Conservation (phyloP, 1,284 basidiomycete genomes). For the Fistulinella cinereoalba region DNA sequence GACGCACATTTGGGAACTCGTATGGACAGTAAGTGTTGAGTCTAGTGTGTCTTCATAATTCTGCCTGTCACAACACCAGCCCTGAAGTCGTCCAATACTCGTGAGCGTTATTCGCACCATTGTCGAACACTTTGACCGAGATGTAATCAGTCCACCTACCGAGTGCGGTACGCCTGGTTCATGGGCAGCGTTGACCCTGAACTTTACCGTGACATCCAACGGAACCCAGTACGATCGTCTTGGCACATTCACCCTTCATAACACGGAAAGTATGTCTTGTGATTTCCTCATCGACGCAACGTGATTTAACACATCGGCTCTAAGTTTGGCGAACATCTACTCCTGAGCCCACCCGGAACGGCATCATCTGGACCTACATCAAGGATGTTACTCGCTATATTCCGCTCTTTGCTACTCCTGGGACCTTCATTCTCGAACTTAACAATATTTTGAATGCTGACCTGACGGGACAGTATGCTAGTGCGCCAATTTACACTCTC, state of each 20-base stretch:
- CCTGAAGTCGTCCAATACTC: conserved; percentile 62
- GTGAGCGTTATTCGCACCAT: conserved; percentile 39
- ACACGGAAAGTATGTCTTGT: conserved; percentile 61
- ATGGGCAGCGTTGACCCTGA: conserved; percentile 73
- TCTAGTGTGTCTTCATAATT: conserved; percentile 1
- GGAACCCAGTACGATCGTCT: conserved; percentile 77
- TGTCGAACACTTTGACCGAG: conserved; percentile 1
- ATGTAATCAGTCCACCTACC: conserved; percentile 58
- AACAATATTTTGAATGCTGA: conserved; percentile 62
- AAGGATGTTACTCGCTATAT: conserved; percentile 75
- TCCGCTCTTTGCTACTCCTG: conserved; percentile 63
- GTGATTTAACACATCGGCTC: conserved; percentile 1
- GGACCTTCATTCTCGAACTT: conserved; percentile 68
- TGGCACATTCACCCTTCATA: conserved; percentile 69
- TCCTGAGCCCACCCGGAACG: conserved; percentile 66
- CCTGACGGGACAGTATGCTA: conserved; percentile 66
- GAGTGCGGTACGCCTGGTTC: conserved; percentile 68
- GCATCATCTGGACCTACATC: conserved; percentile 76
- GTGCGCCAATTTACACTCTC: conserved; percentile 36
- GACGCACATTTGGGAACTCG: conserved; percentile 70
- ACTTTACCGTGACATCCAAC: conserved; percentile 75
- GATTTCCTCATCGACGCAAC: not conserved
- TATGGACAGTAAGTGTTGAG: conserved; percentile 54
- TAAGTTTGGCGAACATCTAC: conserved; percentile 77
- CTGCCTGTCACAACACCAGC: conserved; percentile 36